Evolutionary conservation across 2,329 filamentous ascomycete genomes (phyloP), one percentile per base, ranked within the genome.

Genomic region (Albophoma yamanashiensis): DNA sequence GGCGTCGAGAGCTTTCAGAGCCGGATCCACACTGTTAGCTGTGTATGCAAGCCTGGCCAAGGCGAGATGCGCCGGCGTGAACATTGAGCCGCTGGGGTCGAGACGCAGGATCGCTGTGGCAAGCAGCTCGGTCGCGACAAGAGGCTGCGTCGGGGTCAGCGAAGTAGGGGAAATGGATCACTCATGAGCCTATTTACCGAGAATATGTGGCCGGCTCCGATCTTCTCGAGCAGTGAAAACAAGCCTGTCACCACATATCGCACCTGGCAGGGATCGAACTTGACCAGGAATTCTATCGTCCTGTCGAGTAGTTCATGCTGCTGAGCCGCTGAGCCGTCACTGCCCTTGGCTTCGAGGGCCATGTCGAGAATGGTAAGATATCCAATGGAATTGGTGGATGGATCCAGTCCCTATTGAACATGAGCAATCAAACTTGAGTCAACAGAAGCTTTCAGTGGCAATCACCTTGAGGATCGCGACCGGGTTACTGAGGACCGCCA

Each of bases 41-140:
- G 81, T 76, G 69, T 85, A 82, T 53, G 88, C 87, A 14, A 86
- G 70, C 50, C 78, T 82, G 38, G 81, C 77, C 39, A 90, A 76
- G 17, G 74, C 68, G 43, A 87, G 70, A 66, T 91, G 88, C 36
- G 78, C 78, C 5, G 81, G 81, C 5, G 88, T 91, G 65, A 91
- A 84, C 58, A 88, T 82, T 57, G 82, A 82, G 36, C 82, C 84
- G 15, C 80, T 80, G 1, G 88, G 86, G 64, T 92, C 88, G 60
- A 92, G 75, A 59, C 82, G 82, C 15, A 86, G 73, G 63, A 92
- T 79, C 4, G 85, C 86, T 2, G 70, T 70, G 8, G 79, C 71
- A 9, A 82, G 69, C 11, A 76, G 66, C 36, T 79, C 73, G 15
- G 81, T 74, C 0, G 80, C 75, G 57, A 81, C 70, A 1, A 72